A percentile compares a stretch with the other conserved stretches of the same genome.
Conservation (phyloP, 495 filamentous ascomycete species). For the Neurospora sp. region DNA sequence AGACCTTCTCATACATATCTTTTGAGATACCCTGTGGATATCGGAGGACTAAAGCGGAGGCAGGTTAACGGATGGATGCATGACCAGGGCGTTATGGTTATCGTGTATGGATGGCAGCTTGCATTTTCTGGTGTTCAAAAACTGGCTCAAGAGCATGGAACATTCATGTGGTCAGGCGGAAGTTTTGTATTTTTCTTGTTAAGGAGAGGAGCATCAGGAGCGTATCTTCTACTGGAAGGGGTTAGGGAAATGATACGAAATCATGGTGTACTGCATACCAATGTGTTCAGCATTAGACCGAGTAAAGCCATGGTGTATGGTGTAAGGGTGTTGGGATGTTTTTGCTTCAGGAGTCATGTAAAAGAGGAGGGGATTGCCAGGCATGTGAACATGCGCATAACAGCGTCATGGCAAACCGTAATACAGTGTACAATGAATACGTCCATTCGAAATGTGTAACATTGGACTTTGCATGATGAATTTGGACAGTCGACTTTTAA, state of each 20-base stretch:
- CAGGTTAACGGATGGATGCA: neutral
- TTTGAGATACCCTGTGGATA: neutral
- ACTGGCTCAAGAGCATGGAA: neutral
- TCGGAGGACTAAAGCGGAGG: neutral
- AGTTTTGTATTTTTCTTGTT: neutral
- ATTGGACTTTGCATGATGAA: neutral
- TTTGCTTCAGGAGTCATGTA: neutral
- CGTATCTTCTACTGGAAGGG: neutral
- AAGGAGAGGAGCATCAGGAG: neutral
- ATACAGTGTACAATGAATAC: neutral
- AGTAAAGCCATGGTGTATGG: neutral
- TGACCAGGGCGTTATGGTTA: neutral
- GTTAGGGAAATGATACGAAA: neutral
- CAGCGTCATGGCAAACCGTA: neutral
- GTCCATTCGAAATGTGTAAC: neutral
- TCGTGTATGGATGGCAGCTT: neutral
- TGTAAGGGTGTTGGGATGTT: neutral
- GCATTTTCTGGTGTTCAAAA: neutral
- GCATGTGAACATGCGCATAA: neutral
- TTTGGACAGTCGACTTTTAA: neutral
- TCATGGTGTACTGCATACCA: neutral
- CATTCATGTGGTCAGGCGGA: neutral
- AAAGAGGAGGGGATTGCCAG: neutral
- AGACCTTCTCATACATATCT: neutral
- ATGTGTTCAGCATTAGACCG: neutral